phyloP scores from a whole-genome alignment of 768 basidiomycete species.

The Steccherinum ochraceum region DNA sequence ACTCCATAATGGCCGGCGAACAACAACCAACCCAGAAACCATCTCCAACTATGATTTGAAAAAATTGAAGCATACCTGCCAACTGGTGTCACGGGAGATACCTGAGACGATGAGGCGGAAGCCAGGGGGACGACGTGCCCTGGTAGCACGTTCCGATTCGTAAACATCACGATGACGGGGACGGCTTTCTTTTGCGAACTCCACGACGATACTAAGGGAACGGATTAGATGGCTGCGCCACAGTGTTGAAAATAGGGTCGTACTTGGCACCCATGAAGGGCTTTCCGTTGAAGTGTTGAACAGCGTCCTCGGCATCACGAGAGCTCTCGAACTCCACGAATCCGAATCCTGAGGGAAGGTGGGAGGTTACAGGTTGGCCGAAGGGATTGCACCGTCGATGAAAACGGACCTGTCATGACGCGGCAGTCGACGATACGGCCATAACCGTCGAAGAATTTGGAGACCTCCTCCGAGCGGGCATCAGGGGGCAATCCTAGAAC shows the following conservation, averaged over 20 bases:
- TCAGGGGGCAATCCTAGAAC: constrained; percentile 84
- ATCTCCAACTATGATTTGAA: not conserved
- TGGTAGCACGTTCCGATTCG: constrained; percentile 57
- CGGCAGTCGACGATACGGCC: constrained; percentile 86
- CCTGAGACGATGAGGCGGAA: constrained; percentile 82
- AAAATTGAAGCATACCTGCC: constrained; percentile 75
- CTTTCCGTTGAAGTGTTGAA: constrained; percentile 82
- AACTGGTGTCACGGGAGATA: constrained; percentile 91
- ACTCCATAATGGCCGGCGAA: too few species aligned
- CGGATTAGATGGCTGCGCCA: constrained; percentile 1
- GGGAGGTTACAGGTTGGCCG: not conserved
- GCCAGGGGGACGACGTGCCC: constrained; percentile 73
- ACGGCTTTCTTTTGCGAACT: constrained; percentile 91
- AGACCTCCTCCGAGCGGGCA: constrained; percentile 76
- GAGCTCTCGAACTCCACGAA: constrained; percentile 94
- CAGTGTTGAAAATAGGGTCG: constrained; percentile 12
- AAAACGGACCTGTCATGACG: constrained; percentile 81
- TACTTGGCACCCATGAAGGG: constrained; percentile 85
- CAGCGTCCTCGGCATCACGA: constrained; percentile 94
- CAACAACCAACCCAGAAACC: too few species aligned
- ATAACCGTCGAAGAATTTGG: constrained; percentile 86
- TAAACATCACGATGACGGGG: constrained; percentile 68
- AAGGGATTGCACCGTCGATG: not conserved
- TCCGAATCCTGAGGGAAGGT: constrained; percentile 64
- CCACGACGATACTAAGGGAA: constrained; percentile 81